phyloP scores from a whole-genome alignment of 208 protist genomes.

The Borovskyia barvae region DNA sequence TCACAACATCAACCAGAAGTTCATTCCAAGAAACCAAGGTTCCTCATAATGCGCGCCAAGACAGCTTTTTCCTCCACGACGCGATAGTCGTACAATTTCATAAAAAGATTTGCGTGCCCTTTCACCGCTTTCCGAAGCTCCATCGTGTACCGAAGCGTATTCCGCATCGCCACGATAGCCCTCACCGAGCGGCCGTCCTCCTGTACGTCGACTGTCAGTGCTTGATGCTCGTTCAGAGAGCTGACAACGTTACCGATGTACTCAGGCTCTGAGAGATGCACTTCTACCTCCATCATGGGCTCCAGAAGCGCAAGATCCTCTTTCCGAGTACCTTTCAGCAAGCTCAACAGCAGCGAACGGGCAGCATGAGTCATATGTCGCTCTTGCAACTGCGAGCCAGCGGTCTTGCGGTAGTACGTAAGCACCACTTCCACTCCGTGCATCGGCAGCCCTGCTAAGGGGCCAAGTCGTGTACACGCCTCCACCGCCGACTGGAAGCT shows the following conservation, averaged over 20 bases:
- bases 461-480: slow-evolving; percentile 62
- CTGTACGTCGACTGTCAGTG: slow-evolving; percentile 74
- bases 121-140: slow-evolving; percentile 85
- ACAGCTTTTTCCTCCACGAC: slow-evolving; percentile 78
- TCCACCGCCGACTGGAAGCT: slow-evolving; percentile 49
- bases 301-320: slow-evolving; percentile 58
- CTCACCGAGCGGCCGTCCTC: slow-evolving; percentile 76
- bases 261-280: slow-evolving; percentile 69
- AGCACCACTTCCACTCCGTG: slow-evolving; percentile 72
- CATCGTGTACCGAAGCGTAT: slow-evolving; percentile 84
- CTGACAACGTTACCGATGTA: slow-evolving; percentile 77
- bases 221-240: slow-evolving; percentile 78
- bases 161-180: slow-evolving; percentile 80
- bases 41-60: slow-evolving; percentile 72
- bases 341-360: slow-evolving; percentile 44
- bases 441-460: slow-evolving; percentile 67
- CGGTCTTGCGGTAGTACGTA: slow-evolving; percentile 51
- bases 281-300: slow-evolving; percentile 89
- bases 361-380: slow-evolving; percentile 41
- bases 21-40: slow-evolving; percentile 65
- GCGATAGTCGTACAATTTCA: slow-evolving; percentile 70
- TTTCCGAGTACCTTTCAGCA: slow-evolving; percentile 35
- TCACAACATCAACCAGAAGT: not conserved
- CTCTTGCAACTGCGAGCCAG: slow-evolving; percentile 44
- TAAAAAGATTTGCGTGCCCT: slow-evolving; percentile 82